phyloP scores from a whole-genome alignment of 768 basidiomycete genomes.

The Porphyrellus cyaneotinctus region DNA sequence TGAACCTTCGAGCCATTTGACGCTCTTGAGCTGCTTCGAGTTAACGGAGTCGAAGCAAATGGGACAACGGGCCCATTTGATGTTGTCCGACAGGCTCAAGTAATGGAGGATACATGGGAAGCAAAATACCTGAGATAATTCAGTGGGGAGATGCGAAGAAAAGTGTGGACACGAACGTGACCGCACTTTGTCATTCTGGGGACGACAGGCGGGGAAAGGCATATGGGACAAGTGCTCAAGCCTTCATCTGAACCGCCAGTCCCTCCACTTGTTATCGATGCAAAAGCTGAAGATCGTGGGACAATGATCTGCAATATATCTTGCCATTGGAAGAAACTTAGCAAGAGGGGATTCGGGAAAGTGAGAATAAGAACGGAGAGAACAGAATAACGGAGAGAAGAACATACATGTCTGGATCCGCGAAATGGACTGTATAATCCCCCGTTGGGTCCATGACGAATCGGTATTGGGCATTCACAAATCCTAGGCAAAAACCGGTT shows the following conservation, averaged over 20 bases:
- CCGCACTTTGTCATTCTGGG: slow-evolving; percentile 97
- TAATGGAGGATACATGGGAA: slow-evolving; percentile 93
- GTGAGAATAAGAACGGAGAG: neutral
- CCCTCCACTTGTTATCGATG: slow-evolving; percentile 53
- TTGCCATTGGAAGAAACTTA: slow-evolving; percentile 91
- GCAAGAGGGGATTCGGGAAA: neutral
- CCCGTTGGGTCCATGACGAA: slow-evolving; percentile 93
- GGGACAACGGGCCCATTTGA: slow-evolving; percentile 89
- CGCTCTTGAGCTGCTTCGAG: slow-evolving; percentile 85
- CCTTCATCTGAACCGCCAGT: slow-evolving; percentile 49
- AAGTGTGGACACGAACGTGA: slow-evolving; percentile 62
- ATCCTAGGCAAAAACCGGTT: slow-evolving; percentile 52
- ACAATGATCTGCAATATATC: slow-evolving; percentile 95
- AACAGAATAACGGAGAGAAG: slow-evolving; percentile 1
- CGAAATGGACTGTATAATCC: slow-evolving; percentile 93
- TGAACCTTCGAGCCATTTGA: slow-evolving; percentile 80
- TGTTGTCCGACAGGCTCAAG: slow-evolving; percentile 73
- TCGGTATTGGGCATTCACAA: slow-evolving; percentile 93
- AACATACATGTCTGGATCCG: slow-evolving; percentile 94
- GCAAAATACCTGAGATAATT: slow-evolving; percentile 72
- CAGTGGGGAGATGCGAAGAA: slow-evolving; percentile 6
- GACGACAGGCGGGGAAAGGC: slow-evolving; percentile 84
- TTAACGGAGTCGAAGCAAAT: slow-evolving; percentile 94
- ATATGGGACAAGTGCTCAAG: slow-evolving; percentile 86
- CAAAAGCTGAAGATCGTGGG: slow-evolving; percentile 73